These are phyloP conservation scores for Thermoascus crustaceus DNA, from an alignment of 2,329 filamentous ascomycete species.

Conservation along the genomic window DNA sequence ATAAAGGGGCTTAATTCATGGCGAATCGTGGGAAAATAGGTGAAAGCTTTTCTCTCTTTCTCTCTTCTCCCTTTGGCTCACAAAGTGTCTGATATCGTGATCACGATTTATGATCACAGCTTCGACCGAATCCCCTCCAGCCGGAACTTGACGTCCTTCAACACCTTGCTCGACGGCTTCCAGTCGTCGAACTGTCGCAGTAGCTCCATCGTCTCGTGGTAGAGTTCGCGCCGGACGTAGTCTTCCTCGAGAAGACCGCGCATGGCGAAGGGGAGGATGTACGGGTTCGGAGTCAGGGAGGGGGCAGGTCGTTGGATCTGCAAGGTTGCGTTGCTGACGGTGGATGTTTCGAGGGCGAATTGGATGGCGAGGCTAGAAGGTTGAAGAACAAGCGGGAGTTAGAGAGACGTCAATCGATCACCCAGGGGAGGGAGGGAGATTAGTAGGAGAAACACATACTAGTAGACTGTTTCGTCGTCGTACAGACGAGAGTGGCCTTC, in stretches of 20 bases:
- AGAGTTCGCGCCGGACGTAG: constrained; percentile 73
- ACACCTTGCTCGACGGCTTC: constrained; percentile 79
- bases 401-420: not conserved
- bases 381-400: too few species aligned
- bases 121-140: constrained; percentile 87
- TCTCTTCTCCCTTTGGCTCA: too few species aligned
- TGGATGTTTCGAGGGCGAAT: constrained; percentile 65
- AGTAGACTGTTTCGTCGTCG: constrained; percentile 79
- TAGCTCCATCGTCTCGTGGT: constrained; percentile 66
- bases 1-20: too few species aligned
- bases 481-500: constrained; percentile 93
- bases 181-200: constrained; percentile 87
- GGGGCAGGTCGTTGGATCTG: constrained; percentile 44
- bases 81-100: too few species aligned
- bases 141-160: constrained; percentile 94
- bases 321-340: constrained; percentile 41
- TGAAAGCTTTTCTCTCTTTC: too few species aligned
- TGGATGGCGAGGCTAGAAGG: constrained; percentile 54
- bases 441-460: constrained; percentile 38
- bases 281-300: constrained; percentile 59
- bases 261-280: constrained; percentile 92
- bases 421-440: not conserved
- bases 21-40: too few species aligned
- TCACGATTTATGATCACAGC: constrained; percentile 40
- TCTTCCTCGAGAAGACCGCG: constrained; percentile 87